Conservation (phyloP, 805 yeast species). For the Teunomyces aglyptinius region DNA sequence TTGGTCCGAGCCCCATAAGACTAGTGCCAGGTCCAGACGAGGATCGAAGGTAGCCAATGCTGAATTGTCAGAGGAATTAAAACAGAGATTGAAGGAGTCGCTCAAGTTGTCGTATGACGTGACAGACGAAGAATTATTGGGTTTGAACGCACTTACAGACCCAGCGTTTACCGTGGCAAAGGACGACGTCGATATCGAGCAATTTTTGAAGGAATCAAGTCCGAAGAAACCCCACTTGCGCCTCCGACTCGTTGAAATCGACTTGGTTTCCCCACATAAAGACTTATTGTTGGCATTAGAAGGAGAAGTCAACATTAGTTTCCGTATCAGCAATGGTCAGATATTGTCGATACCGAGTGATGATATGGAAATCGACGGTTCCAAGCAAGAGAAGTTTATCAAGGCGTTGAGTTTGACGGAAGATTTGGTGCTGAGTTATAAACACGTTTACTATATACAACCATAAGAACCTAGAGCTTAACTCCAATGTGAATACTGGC, state of each 20-base stretch:
- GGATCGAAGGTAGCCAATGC: slow-evolving; percentile 8
- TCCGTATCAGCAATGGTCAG: slow-evolving; percentile 33
- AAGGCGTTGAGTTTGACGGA: slow-evolving; percentile 31
- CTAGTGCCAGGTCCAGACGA: slow-evolving; percentile 3
- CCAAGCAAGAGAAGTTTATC: slow-evolving; percentile 16
- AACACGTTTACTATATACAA: slow-evolving; percentile 9
- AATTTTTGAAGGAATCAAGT: slow-evolving; percentile 20
- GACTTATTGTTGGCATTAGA: slow-evolving; percentile 22
- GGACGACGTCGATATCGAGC: slow-evolving; percentile 19
- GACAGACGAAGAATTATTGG: slow-evolving; percentile 38
- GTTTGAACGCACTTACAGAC: slow-evolving; percentile 30
- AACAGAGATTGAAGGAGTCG: slow-evolving; percentile 31
- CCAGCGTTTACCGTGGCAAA: slow-evolving; percentile 15
- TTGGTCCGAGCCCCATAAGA: background rate
- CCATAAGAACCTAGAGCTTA: slow-evolving; percentile 51
- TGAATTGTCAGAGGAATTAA: slow-evolving; percentile 21
- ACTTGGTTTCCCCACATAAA: slow-evolving; percentile 17
- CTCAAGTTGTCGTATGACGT: slow-evolving; percentile 35
- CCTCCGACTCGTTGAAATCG: slow-evolving; percentile 22
- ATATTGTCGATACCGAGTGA: slow-evolving; percentile 3
- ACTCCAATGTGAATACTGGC: slow-evolving; percentile 96
- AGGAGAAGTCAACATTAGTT: slow-evolving; percentile 16
- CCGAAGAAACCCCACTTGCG: slow-evolving; percentile 9
- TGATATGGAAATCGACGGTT: slow-evolving; percentile 22
- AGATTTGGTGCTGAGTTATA: slow-evolving; percentile 16